Conservation (phyloP, 208 protist species). For the Leishmania arabica region DNA sequence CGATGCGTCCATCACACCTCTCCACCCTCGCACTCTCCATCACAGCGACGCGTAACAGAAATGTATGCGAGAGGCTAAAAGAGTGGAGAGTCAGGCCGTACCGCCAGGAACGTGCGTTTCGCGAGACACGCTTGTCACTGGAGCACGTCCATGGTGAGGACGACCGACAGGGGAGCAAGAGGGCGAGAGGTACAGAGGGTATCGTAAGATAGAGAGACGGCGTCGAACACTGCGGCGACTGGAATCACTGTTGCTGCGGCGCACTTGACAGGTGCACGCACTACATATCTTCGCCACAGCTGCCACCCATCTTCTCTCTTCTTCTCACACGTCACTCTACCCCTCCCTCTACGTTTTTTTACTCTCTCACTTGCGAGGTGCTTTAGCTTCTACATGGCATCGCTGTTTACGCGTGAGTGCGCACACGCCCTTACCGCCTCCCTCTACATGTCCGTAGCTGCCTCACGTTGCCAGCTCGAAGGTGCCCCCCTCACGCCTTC, state of each 20-base stretch:
- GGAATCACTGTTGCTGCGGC: not conserved
- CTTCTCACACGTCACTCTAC: not conserved
- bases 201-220: not conserved
- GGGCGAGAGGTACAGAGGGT: not conserved
- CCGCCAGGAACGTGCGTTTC: not conserved
- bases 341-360: not conserved
- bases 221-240: not conserved
- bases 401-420: not conserved
- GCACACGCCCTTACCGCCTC: not conserved
- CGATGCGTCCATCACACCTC: not conserved
- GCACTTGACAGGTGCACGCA: not conserved
- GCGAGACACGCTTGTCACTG: not conserved
- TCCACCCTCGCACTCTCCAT: not conserved
- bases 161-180: not conserved
- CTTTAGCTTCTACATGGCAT: not conserved
- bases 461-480: not conserved
- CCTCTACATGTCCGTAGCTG: not conserved
- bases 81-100: not conserved
- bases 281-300: not conserved
- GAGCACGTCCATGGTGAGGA: not conserved
- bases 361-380: not conserved
- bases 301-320: not conserved
- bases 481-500: slow-evolving; percentile 18
- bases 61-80: not conserved
- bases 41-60: not conserved